Conservation (phyloP, 2,329 filamentous ascomycete genomes). For the Rhynchosporium agropyri region DNA sequence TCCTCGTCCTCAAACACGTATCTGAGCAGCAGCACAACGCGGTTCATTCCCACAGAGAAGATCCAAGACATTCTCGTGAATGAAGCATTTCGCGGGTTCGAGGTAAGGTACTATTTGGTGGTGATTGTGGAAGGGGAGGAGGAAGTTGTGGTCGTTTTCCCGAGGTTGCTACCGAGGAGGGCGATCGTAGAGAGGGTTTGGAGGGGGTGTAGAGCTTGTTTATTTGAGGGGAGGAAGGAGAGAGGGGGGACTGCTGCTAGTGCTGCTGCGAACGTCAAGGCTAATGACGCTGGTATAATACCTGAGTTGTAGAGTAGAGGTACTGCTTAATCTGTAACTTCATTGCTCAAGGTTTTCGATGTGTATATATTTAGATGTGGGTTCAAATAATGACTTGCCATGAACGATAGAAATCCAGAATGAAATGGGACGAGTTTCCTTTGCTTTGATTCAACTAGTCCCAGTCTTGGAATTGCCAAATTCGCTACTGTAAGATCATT, state of each 20-base stretch:
- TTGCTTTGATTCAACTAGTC: neutral
- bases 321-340: slow-evolving; percentile 5
- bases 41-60: slow-evolving; percentile 86
- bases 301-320: slow-evolving; percentile 15
- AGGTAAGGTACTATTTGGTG: slow-evolving; percentile 85
- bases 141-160: slow-evolving; percentile 93
- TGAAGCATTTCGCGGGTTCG: slow-evolving; percentile 91
- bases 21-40: slow-evolving; percentile 61
- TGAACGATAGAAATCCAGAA: neutral
- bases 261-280: neutral
- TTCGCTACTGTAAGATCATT: neutral
- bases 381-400: neutral
- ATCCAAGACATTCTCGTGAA: slow-evolving; percentile 94
- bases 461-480: neutral
- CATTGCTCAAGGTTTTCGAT: neutral
- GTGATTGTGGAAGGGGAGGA: slow-evolving; percentile 89
- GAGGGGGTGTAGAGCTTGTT: slow-evolving; percentile 79
- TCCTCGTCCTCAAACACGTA: slow-evolving; percentile 71
- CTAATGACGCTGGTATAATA: slow-evolving; percentile 1
- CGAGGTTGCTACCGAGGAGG: slow-evolving; percentile 72
- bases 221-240: slow-evolving; percentile 67
- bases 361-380: neutral
- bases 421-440: neutral
- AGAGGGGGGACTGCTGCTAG: slow-evolving; percentile 28
- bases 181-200: slow-evolving; percentile 84